A percentile compares a stretch with the other conserved stretches of the same genome.
phyloP scores from a whole-genome alignment of 208 protist genomes.

The Trypanosoma cruzi region DNA sequence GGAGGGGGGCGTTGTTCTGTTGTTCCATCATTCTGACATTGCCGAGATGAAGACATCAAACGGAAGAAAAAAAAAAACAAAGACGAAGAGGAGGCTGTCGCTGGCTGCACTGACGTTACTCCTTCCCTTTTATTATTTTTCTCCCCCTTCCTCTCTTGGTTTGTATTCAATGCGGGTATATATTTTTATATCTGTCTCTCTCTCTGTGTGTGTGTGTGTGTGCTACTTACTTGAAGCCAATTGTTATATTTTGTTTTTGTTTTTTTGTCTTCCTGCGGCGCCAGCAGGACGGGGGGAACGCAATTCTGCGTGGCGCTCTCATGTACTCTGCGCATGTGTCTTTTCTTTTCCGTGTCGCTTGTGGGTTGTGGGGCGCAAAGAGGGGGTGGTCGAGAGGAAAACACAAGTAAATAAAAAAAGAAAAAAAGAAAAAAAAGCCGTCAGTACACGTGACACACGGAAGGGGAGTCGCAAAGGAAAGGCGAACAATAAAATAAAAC shows the following conservation, averaged over 20 bases:
- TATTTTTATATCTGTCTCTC: too few relatives aligned
- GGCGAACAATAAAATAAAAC: background rate
- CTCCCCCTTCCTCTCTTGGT: background rate
- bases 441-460: background rate
- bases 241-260: conserved; percentile 1
- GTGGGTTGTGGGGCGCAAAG: background rate
- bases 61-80: background rate
- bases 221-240: background rate
- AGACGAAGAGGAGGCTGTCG: too few relatives aligned
- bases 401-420: too few relatives aligned
- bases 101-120: background rate
- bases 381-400: background rate
- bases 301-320: background rate
- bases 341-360: background rate
- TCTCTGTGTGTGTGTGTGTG: background rate
- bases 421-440: background rate
- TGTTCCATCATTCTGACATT: background rate
- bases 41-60: background rate
- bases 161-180: background rate
- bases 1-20: background rate
- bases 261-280: too few relatives aligned
- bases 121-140: conserved; percentile 1
- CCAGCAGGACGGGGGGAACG: background rate
- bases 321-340: background rate
- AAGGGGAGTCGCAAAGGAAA: background rate